Percentiles rank a stretch among this genome's conserved stretches.
Conservation (phyloP, 75 land plant species). For the Cryptomeria japonica region DNA sequence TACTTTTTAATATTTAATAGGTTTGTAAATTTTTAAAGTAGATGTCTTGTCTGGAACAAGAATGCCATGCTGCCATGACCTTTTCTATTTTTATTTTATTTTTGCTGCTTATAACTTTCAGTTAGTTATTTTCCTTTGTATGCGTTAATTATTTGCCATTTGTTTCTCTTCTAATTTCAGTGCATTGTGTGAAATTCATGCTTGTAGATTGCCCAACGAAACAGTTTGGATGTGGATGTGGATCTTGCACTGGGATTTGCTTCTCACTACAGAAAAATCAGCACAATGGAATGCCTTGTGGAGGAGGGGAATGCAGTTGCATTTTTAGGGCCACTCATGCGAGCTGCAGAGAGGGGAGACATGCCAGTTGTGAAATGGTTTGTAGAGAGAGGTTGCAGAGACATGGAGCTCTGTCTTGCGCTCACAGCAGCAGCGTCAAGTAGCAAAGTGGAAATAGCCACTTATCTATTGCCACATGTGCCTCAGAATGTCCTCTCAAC, state of each 20-base stretch:
- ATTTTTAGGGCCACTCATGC: slow-evolving; percentile 88
- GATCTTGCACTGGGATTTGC: slow-evolving; percentile 96
- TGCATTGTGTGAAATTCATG: neutral
- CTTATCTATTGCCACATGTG: slow-evolving; percentile 78
- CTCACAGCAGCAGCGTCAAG: slow-evolving; percentile 95
- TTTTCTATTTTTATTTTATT: neutral
- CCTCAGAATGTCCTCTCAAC: slow-evolving; percentile 85
- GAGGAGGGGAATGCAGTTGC: slow-evolving; percentile 85
- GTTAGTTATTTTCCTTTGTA: neutral
- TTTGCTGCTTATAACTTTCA: neutral
- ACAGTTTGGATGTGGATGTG: slow-evolving; percentile 90
- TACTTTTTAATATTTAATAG: neutral
- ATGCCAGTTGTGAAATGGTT: slow-evolving; percentile 89
- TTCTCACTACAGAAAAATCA: slow-evolving; percentile 85
- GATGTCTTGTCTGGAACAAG: neutral
- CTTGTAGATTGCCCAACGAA: slow-evolving; percentile 81
- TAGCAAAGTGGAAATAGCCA: slow-evolving; percentile 69
- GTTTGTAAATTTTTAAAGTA: neutral
- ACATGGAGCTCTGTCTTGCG: slow-evolving; percentile 97
- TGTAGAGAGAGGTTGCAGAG: slow-evolving; percentile 86
- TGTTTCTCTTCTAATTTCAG: neutral
- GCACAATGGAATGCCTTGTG: slow-evolving; percentile 93
- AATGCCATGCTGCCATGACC: neutral
- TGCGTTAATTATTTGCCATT: neutral
- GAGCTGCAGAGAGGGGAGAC: slow-evolving; percentile 92